Percentiles rank a stretch among this genome's conserved stretches.
Evolutionary conservation across 2,329 filamentous ascomycete genomes (phyloP).

Genomic region (Hypoxylon rubiginosum): DNA sequence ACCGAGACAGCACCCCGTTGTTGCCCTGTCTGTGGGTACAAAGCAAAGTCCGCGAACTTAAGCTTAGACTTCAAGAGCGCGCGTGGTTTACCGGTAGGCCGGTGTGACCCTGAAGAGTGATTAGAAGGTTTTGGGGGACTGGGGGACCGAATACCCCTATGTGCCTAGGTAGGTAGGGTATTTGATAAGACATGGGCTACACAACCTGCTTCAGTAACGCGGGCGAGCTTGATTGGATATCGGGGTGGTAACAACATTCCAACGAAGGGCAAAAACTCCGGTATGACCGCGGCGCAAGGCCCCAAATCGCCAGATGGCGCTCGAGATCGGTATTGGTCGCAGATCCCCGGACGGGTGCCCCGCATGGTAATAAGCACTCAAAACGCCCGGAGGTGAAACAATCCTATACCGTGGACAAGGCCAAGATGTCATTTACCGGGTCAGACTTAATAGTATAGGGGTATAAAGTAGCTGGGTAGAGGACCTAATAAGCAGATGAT

Average conservation of each 20-base stretch:
- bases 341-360: constrained; percentile 41
- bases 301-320: constrained; percentile 32
- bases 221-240: constrained; percentile 30
- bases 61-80: constrained; percentile 12
- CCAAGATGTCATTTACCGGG: constrained; percentile 25
- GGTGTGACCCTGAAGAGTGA: constrained; percentile 38
- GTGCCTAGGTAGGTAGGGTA: too few species aligned
- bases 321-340: constrained; percentile 39
- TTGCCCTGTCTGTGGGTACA: neutral
- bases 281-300: constrained; percentile 29
- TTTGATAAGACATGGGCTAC: constrained; percentile 22
- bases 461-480: constrained; percentile 17
- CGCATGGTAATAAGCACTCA: constrained; percentile 28
- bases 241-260: constrained; percentile 34
- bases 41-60: neutral
- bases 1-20: constrained; percentile 4
- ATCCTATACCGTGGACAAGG: constrained; percentile 15
- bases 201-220: constrained; percentile 28
- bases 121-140: constrained; percentile 20
- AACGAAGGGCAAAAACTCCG: constrained; percentile 37
- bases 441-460: constrained; percentile 11
- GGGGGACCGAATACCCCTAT: constrained; percentile 9
- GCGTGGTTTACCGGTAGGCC: constrained; percentile 37
- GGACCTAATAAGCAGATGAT: constrained; percentile 35
- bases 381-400: constrained; percentile 16